Conservation (phyloP, 495 filamentous ascomycete genomes). For the Emericellopsis terricola region DNA sequence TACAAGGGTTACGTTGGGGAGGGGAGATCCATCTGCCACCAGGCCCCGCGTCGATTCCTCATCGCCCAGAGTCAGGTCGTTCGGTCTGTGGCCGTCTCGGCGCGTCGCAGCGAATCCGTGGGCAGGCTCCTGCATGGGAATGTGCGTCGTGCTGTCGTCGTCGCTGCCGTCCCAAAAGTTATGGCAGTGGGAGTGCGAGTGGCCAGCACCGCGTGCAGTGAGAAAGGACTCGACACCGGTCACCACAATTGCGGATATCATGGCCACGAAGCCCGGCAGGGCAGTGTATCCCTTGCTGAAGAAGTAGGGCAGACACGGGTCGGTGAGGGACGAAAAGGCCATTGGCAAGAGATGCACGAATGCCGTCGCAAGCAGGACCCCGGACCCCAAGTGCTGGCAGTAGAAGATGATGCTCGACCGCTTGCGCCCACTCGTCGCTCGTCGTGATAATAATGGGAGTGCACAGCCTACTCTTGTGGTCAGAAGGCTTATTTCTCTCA, state of each 20-base stretch:
- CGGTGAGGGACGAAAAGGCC: conserved; percentile 62
- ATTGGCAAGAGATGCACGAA: conserved; percentile 78
- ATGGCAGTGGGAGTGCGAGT: conserved; percentile 29
- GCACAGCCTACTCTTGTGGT: conserved; percentile 28
- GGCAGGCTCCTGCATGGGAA: conserved; percentile 3
- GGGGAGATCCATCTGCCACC: conserved; percentile 27
- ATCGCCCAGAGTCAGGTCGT: conserved; percentile 24
- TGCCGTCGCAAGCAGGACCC: conserved; percentile 74
- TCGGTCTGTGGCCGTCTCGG: conserved; percentile 11
- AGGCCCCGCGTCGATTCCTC: conserved; percentile 25
- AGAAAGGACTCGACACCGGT: conserved; percentile 66
- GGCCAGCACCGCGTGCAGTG: conserved; percentile 32
- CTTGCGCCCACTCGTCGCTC: conserved; percentile 23
- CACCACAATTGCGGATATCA: conserved; percentile 43
- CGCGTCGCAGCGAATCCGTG: conserved; percentile 9
- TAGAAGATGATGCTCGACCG: conserved; percentile 43
- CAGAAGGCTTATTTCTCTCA: neutral
- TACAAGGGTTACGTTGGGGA: conserved; percentile 22
- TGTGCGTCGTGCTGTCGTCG: conserved; percentile 13
- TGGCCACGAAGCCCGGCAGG: conserved; percentile 49
- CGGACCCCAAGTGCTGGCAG: conserved; percentile 72
- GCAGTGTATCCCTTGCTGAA: conserved; percentile 58
- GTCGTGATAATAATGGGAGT: conserved; percentile 37
- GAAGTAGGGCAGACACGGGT: conserved; percentile 58
- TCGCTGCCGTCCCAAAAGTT: conserved; percentile 18